phyloP scores from a whole-genome alignment of 2,329 filamentous ascomycete genomes.

The Trichoderma sp. region DNA sequence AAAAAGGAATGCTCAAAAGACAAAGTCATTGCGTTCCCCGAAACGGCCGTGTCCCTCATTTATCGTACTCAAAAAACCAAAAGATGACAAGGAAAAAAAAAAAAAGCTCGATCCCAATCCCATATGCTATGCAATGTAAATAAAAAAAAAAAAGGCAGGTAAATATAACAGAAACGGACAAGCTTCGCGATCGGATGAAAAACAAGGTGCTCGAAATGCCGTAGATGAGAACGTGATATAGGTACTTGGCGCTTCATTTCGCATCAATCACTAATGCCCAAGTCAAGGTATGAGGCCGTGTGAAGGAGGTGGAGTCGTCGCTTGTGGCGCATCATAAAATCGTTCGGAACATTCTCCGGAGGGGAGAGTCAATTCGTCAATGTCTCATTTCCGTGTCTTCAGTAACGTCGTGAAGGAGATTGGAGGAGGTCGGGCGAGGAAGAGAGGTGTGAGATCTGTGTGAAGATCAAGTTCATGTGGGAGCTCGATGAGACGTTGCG shows the following conservation, averaged over 20 bases:
- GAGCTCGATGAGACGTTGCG: conserved; percentile 42
- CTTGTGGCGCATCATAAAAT: conserved; percentile 23
- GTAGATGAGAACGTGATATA: conserved; percentile 24
- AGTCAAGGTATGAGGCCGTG: conserved; percentile 7
- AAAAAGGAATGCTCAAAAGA: conserved; percentile 34
- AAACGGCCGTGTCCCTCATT: conserved; percentile 22
- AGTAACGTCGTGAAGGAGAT: conserved; percentile 36
- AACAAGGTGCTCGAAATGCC: conserved; percentile 12
- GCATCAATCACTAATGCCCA: conserved; percentile 19
- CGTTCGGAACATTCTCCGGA: conserved; percentile 13
- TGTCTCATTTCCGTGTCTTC: conserved; percentile 39
- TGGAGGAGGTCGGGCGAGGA: conserved; percentile 20
- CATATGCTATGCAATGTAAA: conserved; percentile 35
- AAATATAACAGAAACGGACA: conserved; percentile 12
- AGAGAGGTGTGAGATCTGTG: neutral
- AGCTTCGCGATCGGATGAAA: conserved; percentile 19
- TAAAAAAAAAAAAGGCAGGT: conserved; percentile 29
- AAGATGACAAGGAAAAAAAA: conserved; percentile 30
- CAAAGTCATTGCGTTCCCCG: conserved; percentile 13
- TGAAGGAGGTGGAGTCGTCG: conserved; percentile 12
- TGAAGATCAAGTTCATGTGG: conserved; percentile 7
- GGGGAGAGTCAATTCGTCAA: conserved; percentile 30
- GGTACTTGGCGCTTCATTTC: conserved; percentile 13
- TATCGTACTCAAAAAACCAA: conserved; percentile 28
- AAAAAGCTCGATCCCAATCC: conserved; percentile 25